Percentiles rank a stretch among this genome's conserved stretches.
Evolutionary conservation across 768 basidiomycete genomes (phyloP).

Genomic region (Lactarius deliciosus): DNA sequence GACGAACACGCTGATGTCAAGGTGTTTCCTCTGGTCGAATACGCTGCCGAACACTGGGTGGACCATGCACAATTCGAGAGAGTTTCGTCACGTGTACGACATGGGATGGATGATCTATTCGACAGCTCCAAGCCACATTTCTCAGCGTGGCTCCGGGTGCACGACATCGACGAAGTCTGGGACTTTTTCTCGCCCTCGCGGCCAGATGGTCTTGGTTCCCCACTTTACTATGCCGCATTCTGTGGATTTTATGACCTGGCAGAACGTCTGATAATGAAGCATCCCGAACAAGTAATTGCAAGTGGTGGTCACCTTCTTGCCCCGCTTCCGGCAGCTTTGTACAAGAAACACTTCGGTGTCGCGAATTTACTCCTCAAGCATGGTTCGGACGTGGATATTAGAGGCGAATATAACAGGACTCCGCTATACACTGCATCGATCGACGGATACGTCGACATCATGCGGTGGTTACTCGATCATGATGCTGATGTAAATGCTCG

Average conservation of each 20-base stretch:
- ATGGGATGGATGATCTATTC: neutral
- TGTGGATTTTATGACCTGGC: neutral
- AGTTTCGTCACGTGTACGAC: neutral
- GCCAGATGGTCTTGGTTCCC: neutral
- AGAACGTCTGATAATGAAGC: neutral
- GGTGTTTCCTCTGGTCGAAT: neutral
- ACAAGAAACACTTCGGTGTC: neutral
- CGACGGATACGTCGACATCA: too few species aligned
- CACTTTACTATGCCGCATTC: neutral
- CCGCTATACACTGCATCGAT: neutral
- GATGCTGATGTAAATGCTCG: too few species aligned
- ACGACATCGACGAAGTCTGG: neutral
- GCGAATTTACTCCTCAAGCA: neutral
- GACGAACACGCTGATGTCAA: neutral
- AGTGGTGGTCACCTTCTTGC: neutral
- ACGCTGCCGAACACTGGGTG: neutral
- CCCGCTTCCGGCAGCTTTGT: neutral
- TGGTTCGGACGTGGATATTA: neutral
- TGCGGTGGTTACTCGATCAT: too few species aligned
- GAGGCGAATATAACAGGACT: neutral
- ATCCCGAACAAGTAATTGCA: neutral
- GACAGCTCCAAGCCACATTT: neutral
- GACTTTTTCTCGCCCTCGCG: fast-evolving
- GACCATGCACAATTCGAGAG: neutral
- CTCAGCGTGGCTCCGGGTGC: neutral